Evolutionary conservation across 2,329 filamentous ascomycete genomes (phyloP).

Genomic region (Rhinocladiella similis): DNA sequence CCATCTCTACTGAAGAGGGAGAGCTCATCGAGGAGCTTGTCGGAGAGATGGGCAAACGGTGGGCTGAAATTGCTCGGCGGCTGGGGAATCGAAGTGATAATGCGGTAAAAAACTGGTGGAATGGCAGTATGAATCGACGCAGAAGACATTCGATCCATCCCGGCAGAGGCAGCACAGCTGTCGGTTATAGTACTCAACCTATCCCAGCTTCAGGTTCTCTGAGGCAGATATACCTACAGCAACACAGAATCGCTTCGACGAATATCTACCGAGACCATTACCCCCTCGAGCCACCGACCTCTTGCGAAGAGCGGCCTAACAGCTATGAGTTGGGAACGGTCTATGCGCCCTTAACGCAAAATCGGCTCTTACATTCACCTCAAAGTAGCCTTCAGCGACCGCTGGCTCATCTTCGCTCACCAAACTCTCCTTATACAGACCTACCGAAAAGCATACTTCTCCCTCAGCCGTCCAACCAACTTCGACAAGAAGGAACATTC

Average conservation of each 20-base stretch:
- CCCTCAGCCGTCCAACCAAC: neutral
- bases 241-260: neutral
- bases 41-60: constrained; percentile 75
- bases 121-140: constrained; percentile 79
- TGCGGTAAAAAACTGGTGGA: constrained; percentile 98
- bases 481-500: neutral
- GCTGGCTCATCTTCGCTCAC: neutral
- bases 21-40: constrained; percentile 76
- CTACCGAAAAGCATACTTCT: neutral
- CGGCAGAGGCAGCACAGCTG: constrained; percentile 5
- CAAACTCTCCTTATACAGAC: neutral
- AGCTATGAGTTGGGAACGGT: neutral
- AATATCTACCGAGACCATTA: neutral
- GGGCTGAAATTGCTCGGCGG: constrained; percentile 86
- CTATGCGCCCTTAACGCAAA: neutral
- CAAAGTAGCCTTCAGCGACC: neutral
- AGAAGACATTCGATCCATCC: constrained; percentile 24
- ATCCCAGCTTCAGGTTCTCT: constrained; percentile 18
- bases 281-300: constrained; percentile 3
- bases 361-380: neutral
- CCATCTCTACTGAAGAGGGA: constrained; percentile 71
- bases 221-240: constrained; percentile 7
- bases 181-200: constrained; percentile 26
- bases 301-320: neutral
- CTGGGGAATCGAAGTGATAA: constrained; percentile 88